A percentile compares a stretch with the other conserved stretches of the same genome.
phyloP scores from a whole-genome alignment of 2,329 filamentous ascomycete species.

The Diaporthe helianthi region DNA sequence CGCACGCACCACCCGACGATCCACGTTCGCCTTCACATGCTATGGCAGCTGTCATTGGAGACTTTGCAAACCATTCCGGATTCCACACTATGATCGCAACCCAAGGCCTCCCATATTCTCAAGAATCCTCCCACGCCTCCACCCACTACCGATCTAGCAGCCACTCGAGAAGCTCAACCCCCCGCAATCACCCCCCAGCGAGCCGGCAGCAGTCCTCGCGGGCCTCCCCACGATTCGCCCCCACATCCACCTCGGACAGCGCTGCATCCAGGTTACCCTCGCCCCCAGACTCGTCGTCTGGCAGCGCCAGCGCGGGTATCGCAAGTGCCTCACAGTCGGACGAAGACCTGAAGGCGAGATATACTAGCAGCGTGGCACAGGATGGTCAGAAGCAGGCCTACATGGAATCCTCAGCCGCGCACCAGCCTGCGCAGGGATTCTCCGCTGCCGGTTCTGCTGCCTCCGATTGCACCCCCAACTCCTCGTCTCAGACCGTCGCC shows the following conservation, averaged over 20 bases:
- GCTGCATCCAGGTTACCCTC: constrained; percentile 59
- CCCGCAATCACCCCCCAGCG: constrained; percentile 40
- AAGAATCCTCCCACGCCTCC: constrained; percentile 54
- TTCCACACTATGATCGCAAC: constrained; percentile 74
- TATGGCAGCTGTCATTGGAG: constrained; percentile 72
- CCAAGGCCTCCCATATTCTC: constrained; percentile 51
- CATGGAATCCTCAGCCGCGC: constrained; percentile 36
- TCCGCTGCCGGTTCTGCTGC: constrained; percentile 37
- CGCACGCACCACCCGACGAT: background rate
- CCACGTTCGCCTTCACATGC: constrained; percentile 44
- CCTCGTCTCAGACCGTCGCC: constrained; percentile 35
- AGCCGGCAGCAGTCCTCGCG: constrained; percentile 29
- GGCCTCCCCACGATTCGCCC: constrained; percentile 12
- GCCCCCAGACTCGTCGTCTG: constrained; percentile 60
- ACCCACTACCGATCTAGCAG: constrained; percentile 48
- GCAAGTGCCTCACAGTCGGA: constrained; percentile 27
- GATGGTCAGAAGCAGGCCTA: constrained; percentile 38
- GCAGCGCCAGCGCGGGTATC: constrained; percentile 47
- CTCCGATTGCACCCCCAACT: constrained; percentile 43
- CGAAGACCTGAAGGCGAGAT: constrained; percentile 36
- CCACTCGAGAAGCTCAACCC: constrained; percentile 41
- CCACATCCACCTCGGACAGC: constrained; percentile 39
- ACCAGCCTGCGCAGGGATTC: constrained; percentile 36
- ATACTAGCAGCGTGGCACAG: constrained; percentile 35
- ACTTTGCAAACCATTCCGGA: constrained; percentile 76